Evolutionary conservation across 208 protist genomes (phyloP).

Genomic region (Wallacemonas collosoma): DNA sequence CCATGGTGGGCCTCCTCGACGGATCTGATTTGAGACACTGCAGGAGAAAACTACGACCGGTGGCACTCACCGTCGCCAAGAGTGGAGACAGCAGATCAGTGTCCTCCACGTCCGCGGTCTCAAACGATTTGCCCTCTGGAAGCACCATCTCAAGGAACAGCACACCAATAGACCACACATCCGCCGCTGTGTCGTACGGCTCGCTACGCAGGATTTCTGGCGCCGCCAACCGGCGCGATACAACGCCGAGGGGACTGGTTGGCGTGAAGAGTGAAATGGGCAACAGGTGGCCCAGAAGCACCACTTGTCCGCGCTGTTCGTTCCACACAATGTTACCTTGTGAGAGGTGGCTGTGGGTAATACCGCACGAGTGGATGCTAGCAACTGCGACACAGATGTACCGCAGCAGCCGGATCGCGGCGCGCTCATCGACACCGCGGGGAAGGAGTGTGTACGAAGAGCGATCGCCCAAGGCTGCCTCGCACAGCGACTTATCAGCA

Average conservation of each 20-base stretch:
- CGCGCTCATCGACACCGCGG: constrained; percentile 33
- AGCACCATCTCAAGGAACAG: constrained; percentile 64
- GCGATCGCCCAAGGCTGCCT: constrained; percentile 14
- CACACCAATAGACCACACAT: constrained; percentile 79
- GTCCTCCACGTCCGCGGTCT: constrained; percentile 66
- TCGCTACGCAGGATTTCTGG: constrained; percentile 65
- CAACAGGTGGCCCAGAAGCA: constrained; percentile 55
- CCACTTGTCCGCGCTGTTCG: constrained; percentile 18
- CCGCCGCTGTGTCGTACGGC: constrained; percentile 51
- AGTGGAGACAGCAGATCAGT: constrained; percentile 69
- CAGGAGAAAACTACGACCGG: constrained; percentile 53
- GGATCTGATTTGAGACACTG: constrained; percentile 70
- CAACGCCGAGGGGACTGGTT: constrained; percentile 26
- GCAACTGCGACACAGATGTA: constrained; percentile 36
- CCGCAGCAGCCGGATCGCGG: constrained; percentile 36
- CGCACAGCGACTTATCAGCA: constrained; percentile 17
- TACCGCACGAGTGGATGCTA: constrained; percentile 43
- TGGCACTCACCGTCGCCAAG: constrained; percentile 37
- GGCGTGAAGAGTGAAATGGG: constrained; percentile 69
- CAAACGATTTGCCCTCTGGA: constrained; percentile 29
- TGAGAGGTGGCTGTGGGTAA: constrained; percentile 68
- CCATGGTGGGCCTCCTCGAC: constrained; percentile 43
- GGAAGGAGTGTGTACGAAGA: constrained; percentile 13
- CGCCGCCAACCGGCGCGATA: constrained; percentile 44
- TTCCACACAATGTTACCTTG: constrained; percentile 28